These are phyloP conservation scores for Aureobasidium musti DNA, from an alignment of 2,329 filamentous ascomycete genomes.

Conservation along the genomic window DNA sequence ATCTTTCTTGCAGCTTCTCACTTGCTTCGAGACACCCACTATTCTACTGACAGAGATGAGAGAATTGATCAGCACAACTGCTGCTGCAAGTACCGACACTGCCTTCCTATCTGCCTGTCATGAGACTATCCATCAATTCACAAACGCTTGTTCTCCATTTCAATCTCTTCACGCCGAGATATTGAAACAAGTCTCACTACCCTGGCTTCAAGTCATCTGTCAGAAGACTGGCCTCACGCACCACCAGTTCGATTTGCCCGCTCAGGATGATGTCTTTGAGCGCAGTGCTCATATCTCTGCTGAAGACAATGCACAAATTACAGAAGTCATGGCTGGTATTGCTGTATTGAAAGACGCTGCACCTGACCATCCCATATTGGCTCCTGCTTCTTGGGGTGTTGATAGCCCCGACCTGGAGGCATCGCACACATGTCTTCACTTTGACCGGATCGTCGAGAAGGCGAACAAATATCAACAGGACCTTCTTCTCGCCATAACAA, in stretches of 20 bases:
- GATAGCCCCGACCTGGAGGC: neutral
- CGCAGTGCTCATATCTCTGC: neutral
- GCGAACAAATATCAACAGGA: constrained; percentile 30
- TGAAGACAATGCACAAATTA: constrained; percentile 16
- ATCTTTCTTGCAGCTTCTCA: constrained; percentile 47
- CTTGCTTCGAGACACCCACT: constrained; percentile 49
- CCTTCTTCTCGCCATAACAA: constrained; percentile 21
- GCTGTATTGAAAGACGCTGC: neutral
- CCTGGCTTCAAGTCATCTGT: constrained; percentile 68
- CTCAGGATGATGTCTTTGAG: constrained; percentile 54
- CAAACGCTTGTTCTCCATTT: constrained; percentile 55
- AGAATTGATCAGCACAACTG: constrained; percentile 50
- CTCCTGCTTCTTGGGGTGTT: constrained; percentile 15
- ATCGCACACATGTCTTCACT: neutral
- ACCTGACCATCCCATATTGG: constrained; percentile 23
- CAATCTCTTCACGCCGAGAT: constrained; percentile 54
- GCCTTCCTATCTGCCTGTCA: constrained; percentile 45
- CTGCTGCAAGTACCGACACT: constrained; percentile 47
- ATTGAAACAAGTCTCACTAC: constrained; percentile 61
- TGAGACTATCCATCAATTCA: constrained; percentile 52
- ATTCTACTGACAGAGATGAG: constrained; percentile 58
- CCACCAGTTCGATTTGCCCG: constrained; percentile 48
- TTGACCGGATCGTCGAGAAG: constrained; percentile 23
- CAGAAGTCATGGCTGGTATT: constrained; percentile 20
- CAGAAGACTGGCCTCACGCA: constrained; percentile 72